Percentiles rank a stretch among this genome's conserved stretches.
Conservation (phyloP, 2,329 filamentous ascomycete genomes). For the Alternaria angustiovoidea region DNA sequence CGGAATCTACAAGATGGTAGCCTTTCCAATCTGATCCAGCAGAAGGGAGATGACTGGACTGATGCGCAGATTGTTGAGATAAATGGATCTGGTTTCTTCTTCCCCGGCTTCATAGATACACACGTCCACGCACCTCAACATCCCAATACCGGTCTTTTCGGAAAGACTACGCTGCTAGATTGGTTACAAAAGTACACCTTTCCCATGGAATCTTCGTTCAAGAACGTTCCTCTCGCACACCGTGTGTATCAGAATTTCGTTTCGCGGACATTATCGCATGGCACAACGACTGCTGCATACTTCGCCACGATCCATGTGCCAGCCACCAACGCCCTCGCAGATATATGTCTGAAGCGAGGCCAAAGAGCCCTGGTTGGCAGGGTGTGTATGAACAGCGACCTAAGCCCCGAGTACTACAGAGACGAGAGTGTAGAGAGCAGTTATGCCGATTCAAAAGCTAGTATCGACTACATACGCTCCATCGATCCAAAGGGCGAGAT, state of each 20-base stretch:
- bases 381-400: conserved; percentile 86
- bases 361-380: conserved; percentile 91
- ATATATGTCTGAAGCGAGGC: conserved; percentile 79
- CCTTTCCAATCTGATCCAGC: background rate
- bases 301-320: conserved; percentile 88
- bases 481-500: conserved; percentile 73
- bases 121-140: conserved; percentile 97
- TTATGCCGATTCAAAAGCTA: conserved; percentile 59
- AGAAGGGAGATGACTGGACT: conserved; percentile 43
- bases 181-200: conserved; percentile 97
- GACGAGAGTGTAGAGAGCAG: conserved; percentile 72
- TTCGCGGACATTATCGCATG: conserved; percentile 81
- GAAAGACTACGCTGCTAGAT: conserved; percentile 88
- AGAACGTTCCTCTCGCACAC: conserved; percentile 66
- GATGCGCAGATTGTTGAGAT: conserved; percentile 50
- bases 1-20: conserved; percentile 33
- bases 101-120: conserved; percentile 88
- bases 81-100: conserved; percentile 73
- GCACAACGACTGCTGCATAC: conserved; percentile 94
- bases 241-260: conserved; percentile 81
- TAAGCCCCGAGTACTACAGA: conserved; percentile 79
- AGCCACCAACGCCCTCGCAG: conserved; percentile 89
- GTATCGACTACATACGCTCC: conserved; percentile 65
- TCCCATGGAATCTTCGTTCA: conserved; percentile 83
- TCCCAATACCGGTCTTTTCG: conserved; percentile 92